Conservation (phyloP, 2,329 filamentous ascomycete genomes). For the Thermomyces lanuginosus region DNA sequence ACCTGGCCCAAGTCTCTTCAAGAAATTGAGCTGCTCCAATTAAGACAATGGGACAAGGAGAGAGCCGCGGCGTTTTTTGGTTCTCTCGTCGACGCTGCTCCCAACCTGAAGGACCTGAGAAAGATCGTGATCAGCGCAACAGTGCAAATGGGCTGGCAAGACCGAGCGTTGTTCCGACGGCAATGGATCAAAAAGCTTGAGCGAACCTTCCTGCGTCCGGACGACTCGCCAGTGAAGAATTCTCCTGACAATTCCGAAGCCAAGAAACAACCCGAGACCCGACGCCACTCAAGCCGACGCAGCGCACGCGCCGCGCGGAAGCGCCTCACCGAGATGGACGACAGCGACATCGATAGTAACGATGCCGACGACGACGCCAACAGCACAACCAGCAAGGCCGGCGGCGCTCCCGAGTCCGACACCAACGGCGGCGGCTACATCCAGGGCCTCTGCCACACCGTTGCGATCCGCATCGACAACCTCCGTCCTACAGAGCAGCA, state of each 20-base stretch:
- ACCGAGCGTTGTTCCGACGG: constrained; percentile 61
- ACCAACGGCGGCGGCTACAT: constrained; percentile 13
- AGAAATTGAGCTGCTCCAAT: constrained; percentile 55
- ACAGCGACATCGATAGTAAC: constrained; percentile 8
- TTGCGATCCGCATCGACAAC: constrained; percentile 46
- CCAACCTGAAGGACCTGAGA: constrained; percentile 49
- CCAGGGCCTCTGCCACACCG: constrained; percentile 43
- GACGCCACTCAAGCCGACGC: constrained; percentile 20
- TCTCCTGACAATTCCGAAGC: neutral
- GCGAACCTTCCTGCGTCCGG: constrained; percentile 28
- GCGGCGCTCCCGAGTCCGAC: constrained; percentile 1
- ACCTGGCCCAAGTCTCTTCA: constrained; percentile 62
- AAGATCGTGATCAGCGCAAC: constrained; percentile 59
- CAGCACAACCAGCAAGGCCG: neutral
- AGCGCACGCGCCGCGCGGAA: constrained; percentile 22
- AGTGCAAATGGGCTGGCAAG: constrained; percentile 62
- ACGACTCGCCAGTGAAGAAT: constrained; percentile 7
- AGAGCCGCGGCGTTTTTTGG: constrained; percentile 63
- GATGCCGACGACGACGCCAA: constrained; percentile 7
- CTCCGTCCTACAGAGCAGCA: constrained; percentile 43
- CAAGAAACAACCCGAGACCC: neutral
- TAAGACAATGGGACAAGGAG: constrained; percentile 55
- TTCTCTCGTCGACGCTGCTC: constrained; percentile 58
- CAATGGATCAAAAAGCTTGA: constrained; percentile 59
- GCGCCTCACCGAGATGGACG: constrained; percentile 13